Conservation (phyloP, 306 rosid species). For the Vigna angularis region DNA sequence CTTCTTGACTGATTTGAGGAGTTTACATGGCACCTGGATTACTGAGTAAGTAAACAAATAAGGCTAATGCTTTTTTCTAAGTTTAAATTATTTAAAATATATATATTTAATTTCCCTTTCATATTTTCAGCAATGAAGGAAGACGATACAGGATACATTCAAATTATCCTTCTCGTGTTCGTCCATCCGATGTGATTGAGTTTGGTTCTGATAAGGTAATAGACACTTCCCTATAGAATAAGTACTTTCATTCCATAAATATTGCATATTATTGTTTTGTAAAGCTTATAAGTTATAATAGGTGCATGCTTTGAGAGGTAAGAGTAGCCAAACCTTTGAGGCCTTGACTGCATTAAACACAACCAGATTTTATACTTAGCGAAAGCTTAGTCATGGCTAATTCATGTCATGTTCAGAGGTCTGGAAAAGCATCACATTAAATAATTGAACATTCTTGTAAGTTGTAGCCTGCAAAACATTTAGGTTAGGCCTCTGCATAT, state of each 20-base stretch:
- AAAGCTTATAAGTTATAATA: not conserved
- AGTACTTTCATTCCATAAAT: not conserved
- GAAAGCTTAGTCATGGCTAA: not conserved
- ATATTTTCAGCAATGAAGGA: conserved; percentile 71
- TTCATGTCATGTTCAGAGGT: not conserved
- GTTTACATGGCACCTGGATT: conserved; percentile 86
- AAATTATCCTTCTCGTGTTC: conserved; percentile 70
- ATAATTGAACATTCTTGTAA: not conserved
- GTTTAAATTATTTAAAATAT: not conserved
- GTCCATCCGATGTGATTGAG: conserved; percentile 67
- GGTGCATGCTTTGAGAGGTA: not conserved
- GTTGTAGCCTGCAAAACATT: not conserved
- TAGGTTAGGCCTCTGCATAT: not conserved
- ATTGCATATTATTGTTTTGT: not conserved
- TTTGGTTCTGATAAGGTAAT: conserved; percentile 86
- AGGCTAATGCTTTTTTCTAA: not conserved
- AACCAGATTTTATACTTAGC: not conserved
- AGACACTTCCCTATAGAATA: not conserved
- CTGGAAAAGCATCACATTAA: conserved; percentile 1
- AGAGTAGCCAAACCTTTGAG: not conserved
- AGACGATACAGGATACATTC: conserved; percentile 64
- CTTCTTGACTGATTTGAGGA: conserved; percentile 78
- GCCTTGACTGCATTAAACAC: not conserved
- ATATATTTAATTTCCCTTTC: not conserved
- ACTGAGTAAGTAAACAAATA: conserved; percentile 66